Evolutionary conservation across 1,284 basidiomycete genomes (phyloP).

Genomic region (Tylopilus sp.): DNA sequence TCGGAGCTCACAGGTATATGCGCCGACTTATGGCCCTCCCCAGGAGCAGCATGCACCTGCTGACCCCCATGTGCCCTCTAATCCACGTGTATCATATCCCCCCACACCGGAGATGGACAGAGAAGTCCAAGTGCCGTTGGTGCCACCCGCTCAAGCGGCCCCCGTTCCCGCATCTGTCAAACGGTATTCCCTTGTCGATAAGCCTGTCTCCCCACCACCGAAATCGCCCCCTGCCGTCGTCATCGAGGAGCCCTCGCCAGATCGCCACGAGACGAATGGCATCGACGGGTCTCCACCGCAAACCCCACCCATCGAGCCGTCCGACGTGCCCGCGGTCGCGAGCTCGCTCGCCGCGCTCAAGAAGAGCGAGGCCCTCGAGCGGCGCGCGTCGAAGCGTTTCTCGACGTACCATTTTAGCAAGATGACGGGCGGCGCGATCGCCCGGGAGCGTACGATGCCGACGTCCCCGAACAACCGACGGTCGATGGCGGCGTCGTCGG

Average conservation of each 20-base stretch:
- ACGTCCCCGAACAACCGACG: slow-evolving; percentile 58
- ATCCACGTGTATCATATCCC: slow-evolving; percentile 16
- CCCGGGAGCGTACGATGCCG: slow-evolving; percentile 41
- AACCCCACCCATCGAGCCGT: slow-evolving; percentile 44
- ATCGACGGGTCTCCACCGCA: slow-evolving; percentile 40
- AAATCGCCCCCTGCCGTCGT: slow-evolving; percentile 47
- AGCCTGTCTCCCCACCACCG: slow-evolving; percentile 43
- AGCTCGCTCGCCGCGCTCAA: slow-evolving; percentile 88
- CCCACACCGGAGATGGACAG: slow-evolving; percentile 24
- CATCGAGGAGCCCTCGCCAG: slow-evolving; percentile 51
- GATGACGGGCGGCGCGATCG: slow-evolving; percentile 68
- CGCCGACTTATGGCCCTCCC: slow-evolving; percentile 1
- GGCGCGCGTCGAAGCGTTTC: slow-evolving; percentile 94
- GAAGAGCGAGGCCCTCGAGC: slow-evolving; percentile 82
- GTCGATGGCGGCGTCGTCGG: slow-evolving; percentile 60
- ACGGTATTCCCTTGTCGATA: slow-evolving; percentile 74
- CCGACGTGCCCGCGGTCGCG: slow-evolving; percentile 64
- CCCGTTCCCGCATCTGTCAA: slow-evolving; percentile 61
- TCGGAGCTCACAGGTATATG: slow-evolving; percentile 18
- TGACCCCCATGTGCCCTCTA: slow-evolving; percentile 10
- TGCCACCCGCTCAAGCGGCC: slow-evolving; percentile 34
- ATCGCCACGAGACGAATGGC: slow-evolving; percentile 28
- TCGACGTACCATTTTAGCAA: slow-evolving; percentile 95
- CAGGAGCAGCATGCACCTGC: slow-evolving; percentile 14
- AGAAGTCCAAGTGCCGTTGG: slow-evolving; percentile 27